Evolutionary conservation across 2,329 filamentous ascomycete species (phyloP).

Genomic region (Calonectria honghensis): DNA sequence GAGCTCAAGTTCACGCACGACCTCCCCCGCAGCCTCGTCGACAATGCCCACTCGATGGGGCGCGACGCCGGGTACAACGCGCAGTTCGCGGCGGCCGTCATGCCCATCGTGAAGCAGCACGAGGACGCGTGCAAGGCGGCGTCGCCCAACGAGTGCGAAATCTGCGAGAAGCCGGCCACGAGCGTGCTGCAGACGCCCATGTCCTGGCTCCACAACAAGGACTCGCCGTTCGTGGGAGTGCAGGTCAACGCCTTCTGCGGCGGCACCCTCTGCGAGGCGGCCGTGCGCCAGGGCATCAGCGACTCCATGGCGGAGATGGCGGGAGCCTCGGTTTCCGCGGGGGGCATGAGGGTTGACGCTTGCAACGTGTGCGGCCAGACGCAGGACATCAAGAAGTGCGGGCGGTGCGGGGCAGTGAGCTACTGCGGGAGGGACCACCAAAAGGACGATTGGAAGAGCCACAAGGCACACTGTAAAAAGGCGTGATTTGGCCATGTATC

Average conservation of each 20-base stretch:
- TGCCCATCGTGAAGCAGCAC: slow-evolving; percentile 25
- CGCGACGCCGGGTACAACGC: slow-evolving; percentile 16
- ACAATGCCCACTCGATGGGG: slow-evolving; percentile 5
- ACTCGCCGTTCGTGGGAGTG: slow-evolving; percentile 10
- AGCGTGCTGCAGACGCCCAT: slow-evolving; percentile 16
- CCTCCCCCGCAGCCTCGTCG: slow-evolving; percentile 11
- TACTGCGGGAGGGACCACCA: slow-evolving; percentile 29
- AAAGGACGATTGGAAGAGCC: not conserved
- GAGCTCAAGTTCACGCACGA: slow-evolving; percentile 32
- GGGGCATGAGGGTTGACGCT: not conserved
- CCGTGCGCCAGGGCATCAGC: not conserved
- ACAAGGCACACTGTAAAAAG: not conserved
- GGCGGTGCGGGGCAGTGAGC: not conserved
- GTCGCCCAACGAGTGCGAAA: not conserved
- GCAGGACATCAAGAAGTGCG: slow-evolving; percentile 17
- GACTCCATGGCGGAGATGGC: slow-evolving; percentile 11
- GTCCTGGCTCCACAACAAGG: slow-evolving; percentile 25
- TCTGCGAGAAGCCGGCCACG: slow-evolving; percentile 7
- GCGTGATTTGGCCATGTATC: not conserved
- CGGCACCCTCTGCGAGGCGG: not conserved
- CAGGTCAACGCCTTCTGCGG: slow-evolving; percentile 24
- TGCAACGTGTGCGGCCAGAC: slow-evolving; percentile 19
- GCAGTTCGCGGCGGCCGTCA: slow-evolving; percentile 3
- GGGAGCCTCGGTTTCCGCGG: not conserved
- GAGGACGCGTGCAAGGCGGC: slow-evolving; percentile 1